Percentiles rank a stretch among this genome's conserved stretches.
phyloP scores from a whole-genome alignment of 2,329 filamentous ascomycete species.

The Sclerotinia glacialis region DNA sequence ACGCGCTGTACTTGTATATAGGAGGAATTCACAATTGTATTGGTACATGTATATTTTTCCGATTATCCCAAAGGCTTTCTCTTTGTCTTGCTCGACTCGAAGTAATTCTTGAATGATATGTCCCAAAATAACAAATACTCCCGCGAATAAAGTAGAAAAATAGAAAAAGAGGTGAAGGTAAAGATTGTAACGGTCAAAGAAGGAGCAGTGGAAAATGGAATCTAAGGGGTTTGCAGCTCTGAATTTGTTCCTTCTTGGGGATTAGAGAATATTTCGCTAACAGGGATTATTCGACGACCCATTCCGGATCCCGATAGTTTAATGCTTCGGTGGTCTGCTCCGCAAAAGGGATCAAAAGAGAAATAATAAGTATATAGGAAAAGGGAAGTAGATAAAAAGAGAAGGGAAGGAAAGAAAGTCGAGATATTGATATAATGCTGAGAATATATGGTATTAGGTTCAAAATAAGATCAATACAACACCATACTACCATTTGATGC shows the following conservation, averaged over 20 bases:
- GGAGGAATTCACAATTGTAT: constrained; percentile 1
- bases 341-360: constrained; percentile 16
- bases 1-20: constrained; percentile 13
- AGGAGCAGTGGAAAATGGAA: constrained; percentile 8
- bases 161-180: not conserved
- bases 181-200: constrained; percentile 7
- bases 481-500: not conserved
- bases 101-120: constrained; percentile 15
- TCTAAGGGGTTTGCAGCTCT: constrained; percentile 23
- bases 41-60: not conserved
- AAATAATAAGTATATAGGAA: not conserved
- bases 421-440: not conserved
- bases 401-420: not conserved
- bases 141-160: constrained; percentile 14
- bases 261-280: constrained; percentile 23
- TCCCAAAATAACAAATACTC: constrained; percentile 14
- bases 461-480: not conserved
- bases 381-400: not conserved
- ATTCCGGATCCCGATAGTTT: constrained; percentile 16
- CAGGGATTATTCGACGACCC: constrained; percentile 18
- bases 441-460: not conserved
- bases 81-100: constrained; percentile 3
- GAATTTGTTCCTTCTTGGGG: constrained; percentile 20
- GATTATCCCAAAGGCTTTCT: not conserved
- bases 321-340: constrained; percentile 7